Evolutionary conservation across 768 basidiomycete species (phyloP), one percentile per base, ranked within the genome.

Genomic region (Imleria badia): DNA sequence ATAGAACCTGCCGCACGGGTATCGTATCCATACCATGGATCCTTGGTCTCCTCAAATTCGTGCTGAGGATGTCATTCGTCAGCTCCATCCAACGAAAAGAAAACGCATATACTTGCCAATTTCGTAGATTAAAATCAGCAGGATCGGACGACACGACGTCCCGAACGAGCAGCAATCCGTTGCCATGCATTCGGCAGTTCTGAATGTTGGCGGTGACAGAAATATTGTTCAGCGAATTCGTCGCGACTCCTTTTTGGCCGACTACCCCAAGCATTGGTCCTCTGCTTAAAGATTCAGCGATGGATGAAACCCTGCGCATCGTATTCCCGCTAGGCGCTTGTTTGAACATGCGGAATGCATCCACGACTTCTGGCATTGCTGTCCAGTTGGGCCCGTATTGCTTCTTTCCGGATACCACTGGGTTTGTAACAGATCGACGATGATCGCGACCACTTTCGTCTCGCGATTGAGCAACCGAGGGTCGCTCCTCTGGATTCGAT

Each of bases 351-450:
- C 52, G 52, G n/a, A 54, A 61, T 29, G 54, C 51, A 23, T 58
- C 48, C 8, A 66, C 51, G 31, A 56, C 64, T 6, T 54, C 63
- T 43, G 60, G 56, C 54, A 64, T 56, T 12, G 59, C 52, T 35
- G 54, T n/a, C 54, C 65, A 64, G 36, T 66, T 46, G 10, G 61
- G 56, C 1, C 48, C 4, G 23, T 17, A 19, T 20, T 33, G 42
- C 12, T 53, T 49, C 3, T 9, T 34, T 31, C 55, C 58, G 10
- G 35, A 43, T 6, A 13, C 45, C 14, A 7, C n/a, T 0, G 34
- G 50, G 19, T 15, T 56, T 12, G 56, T 38, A 19, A 47, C 12
- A 5, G 41, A 45, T 12, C 53, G 54, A 22, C 29, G 30, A 35
- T 15, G 51, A 13, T 39, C 41, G 20, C 6, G 12, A 33, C 22